Conservation (phyloP, 345 rosid species). For the Toxicodendron radicans region DNA sequence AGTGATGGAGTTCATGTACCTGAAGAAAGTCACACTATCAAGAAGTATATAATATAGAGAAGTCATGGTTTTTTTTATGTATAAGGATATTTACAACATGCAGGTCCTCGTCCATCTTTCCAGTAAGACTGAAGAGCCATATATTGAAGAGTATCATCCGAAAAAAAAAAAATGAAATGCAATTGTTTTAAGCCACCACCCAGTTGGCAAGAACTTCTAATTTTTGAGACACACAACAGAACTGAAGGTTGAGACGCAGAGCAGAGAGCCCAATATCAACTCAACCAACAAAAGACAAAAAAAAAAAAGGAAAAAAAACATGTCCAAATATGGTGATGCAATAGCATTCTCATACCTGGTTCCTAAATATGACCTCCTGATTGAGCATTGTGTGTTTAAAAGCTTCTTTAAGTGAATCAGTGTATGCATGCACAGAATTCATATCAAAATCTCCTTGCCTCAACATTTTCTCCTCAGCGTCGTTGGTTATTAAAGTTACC, state of each 20-base stretch:
- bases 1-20: constrained; percentile 51
- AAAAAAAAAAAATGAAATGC: background rate
- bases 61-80: constrained; percentile 4
- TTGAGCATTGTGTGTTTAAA: constrained; percentile 42
- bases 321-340: constrained; percentile 1
- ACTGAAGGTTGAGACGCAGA: background rate
- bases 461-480: constrained; percentile 27
- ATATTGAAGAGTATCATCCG: background rate
- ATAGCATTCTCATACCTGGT: constrained; percentile 36
- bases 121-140: background rate
- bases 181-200: constrained; percentile 5
- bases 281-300: background rate
- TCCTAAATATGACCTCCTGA: constrained; percentile 43
- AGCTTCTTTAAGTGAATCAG: constrained; percentile 31
- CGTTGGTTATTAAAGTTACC: constrained; percentile 16
- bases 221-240: background rate
- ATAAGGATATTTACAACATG: background rate
- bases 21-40: constrained; percentile 18
- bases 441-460: constrained; percentile 35
- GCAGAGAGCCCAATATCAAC: background rate
- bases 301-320: background rate
- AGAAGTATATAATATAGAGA: background rate
- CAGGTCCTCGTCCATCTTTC: background rate
- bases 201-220: background rate
- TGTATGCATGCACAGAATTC: constrained; percentile 24